phyloP scores from a whole-genome alignment of 805 yeast genomes.

The Danielia reshetovae region DNA sequence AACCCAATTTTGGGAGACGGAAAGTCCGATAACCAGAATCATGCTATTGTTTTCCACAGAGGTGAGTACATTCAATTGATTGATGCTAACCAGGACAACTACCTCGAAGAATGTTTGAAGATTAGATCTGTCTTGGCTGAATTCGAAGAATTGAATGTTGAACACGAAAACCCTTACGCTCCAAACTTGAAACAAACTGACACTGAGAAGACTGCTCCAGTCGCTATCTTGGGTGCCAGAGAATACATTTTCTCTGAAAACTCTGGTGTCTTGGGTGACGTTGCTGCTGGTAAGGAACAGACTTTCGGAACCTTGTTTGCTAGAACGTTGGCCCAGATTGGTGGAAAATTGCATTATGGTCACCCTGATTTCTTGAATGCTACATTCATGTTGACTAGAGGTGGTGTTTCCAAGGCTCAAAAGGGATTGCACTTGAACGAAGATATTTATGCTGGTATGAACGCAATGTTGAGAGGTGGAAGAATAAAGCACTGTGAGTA shows the following conservation, averaged over 20 bases:
- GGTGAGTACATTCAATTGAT: conserved; percentile 79
- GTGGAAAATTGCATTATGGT: conserved; percentile 82
- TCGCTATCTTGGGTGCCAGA: conserved; percentile 80
- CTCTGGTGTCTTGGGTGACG: conserved; percentile 76
- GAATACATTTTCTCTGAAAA: conserved; percentile 83
- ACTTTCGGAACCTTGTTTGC: conserved; percentile 84
- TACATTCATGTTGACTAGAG: conserved; percentile 76
- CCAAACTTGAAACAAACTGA: conserved; percentile 61
- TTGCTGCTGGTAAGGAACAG: conserved; percentile 86
- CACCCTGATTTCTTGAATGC: conserved; percentile 81
- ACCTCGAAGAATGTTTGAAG: conserved; percentile 76
- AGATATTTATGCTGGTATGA: conserved; percentile 86
- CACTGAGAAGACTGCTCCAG: conserved; percentile 47
- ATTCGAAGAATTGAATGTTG: conserved; percentile 57
- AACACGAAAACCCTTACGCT: conserved; percentile 79
- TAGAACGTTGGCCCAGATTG: conserved; percentile 75
- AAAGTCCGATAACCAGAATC: conserved; percentile 80
- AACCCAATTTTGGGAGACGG: conserved; percentile 85
- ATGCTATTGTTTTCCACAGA: conserved; percentile 66
- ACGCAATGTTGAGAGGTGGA: conserved; percentile 76
- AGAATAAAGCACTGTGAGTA: conserved; percentile 80
- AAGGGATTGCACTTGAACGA: conserved; percentile 79
- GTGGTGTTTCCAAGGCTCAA: conserved; percentile 85
- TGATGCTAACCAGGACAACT: conserved; percentile 83
- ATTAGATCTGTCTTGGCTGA: conserved; percentile 72